phyloP scores from a whole-genome alignment of 2,329 filamentous ascomycete species.

The Reticulascus tulasneorum region DNA sequence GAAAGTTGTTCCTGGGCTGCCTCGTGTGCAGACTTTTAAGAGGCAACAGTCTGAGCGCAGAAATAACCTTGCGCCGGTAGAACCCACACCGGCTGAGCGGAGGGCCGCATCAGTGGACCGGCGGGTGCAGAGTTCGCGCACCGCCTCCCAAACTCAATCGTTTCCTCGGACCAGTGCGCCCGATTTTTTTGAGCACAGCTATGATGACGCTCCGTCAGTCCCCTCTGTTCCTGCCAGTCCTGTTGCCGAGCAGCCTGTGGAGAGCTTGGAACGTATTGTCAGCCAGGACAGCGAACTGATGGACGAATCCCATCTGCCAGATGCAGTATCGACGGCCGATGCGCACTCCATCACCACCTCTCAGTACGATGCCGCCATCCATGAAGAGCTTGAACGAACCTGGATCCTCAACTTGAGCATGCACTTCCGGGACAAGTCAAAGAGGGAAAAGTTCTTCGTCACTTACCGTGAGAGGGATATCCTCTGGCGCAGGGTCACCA shows the following conservation, averaged over 20 bases:
- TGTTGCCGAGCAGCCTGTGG: constrained; percentile 26
- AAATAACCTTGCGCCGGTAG: constrained; percentile 64
- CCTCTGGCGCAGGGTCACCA: constrained; percentile 81
- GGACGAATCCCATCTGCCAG: constrained; percentile 17
- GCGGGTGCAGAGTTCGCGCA: constrained; percentile 32
- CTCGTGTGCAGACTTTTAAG: constrained; percentile 73
- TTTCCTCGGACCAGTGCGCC: constrained; percentile 47
- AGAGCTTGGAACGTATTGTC: constrained; percentile 15
- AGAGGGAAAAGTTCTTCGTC: constrained; percentile 95
- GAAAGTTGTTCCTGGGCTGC: constrained; percentile 73
- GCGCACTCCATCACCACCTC: constrained; percentile 42
- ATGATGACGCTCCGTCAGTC: constrained; percentile 18
- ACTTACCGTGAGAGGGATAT: constrained; percentile 80
- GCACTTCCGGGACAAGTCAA: constrained; percentile 92
- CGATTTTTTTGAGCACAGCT: constrained; percentile 33
- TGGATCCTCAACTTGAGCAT: constrained; percentile 99
- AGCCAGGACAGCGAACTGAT: constrained; percentile 9
- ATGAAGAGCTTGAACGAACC: constrained; percentile 76
- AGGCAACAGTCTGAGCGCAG: constrained; percentile 78
- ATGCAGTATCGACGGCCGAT: constrained; percentile 33
- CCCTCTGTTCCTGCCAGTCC: constrained; percentile 26
- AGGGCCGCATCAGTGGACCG: constrained; percentile 67
- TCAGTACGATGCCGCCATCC: constrained; percentile 61
- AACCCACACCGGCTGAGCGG: constrained; percentile 61
- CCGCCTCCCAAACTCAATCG: constrained; percentile 27